phyloP scores from a whole-genome alignment of 73 alveolate species.

The Paramecium sonneborni region DNA sequence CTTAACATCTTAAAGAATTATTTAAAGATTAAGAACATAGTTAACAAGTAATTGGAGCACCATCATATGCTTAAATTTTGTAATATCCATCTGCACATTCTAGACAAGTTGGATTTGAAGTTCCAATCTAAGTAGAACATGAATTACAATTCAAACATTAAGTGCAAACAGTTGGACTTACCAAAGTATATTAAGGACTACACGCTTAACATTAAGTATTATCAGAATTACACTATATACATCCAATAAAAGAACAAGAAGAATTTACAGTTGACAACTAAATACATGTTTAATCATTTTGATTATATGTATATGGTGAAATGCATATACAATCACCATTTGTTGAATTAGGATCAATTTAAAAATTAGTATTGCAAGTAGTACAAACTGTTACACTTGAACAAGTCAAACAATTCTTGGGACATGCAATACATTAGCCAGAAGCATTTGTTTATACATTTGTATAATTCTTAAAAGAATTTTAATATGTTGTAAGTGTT shows the following conservation, averaged over 20 bases:
- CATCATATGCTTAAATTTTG: neutral
- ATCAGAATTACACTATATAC: neutral
- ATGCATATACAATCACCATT: neutral
- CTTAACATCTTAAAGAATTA: neutral
- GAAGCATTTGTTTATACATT: neutral
- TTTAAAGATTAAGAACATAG: neutral
- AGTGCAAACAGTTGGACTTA: neutral
- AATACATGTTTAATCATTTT: neutral
- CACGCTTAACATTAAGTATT: neutral
- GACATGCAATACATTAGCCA: neutral
- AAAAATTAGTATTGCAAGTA: neutral
- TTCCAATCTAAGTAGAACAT: neutral
- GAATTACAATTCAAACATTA: neutral
- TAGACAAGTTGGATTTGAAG: neutral
- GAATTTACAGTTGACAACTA: neutral
- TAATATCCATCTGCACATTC: conserved; percentile 14
- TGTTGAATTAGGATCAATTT: neutral
- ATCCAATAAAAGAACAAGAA: neutral
- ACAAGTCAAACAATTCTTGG: neutral
- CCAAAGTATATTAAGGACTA: neutral
- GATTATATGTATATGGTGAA: neutral
- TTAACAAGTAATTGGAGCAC: neutral
- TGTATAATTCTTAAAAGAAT: neutral
- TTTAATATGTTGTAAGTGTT: neutral
- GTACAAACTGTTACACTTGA: neutral